Base-by-base conservation (phyloP, 1,139 yeast species). In the Wickerhamomyces sp. region DNA sequence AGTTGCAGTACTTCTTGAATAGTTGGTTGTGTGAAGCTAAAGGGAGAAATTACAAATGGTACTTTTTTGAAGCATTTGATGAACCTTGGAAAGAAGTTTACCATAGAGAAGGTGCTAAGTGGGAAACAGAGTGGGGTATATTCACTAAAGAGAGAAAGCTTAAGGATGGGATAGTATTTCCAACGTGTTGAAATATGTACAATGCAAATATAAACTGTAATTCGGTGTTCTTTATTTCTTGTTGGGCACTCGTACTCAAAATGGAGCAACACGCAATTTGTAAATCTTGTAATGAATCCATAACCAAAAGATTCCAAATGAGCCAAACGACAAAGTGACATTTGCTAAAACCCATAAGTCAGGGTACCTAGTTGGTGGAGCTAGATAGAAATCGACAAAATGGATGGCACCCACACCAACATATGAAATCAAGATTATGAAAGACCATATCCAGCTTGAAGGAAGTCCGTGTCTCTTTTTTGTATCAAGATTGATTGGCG, bases 301-400 rank as follows among this genome's bases (percentile, higher is more conserved):
- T 21, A 87, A 45, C 80, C 91, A 89, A 51, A 85, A 85, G 33
- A 84, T 52, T 0, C 65, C 59, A 52, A 89, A 91, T 38, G 89
- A 85, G 0, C 73, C 82, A 56, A 87, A 87, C 1, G 93, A 80
- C 8, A 88, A 56, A 0, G 78, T 54, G 26, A 84, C 78, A 52
- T 91, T 91, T 13, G 77, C 70, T 23, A 89, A 70, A 0, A 85
- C 85, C 89, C 93, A 87, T 14, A 91, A 51, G 57, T 93, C 97
- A 4, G 97, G 96, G 45, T 76, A 79, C 28, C 58, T 55, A 2
- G 50, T 40, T 1, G 93, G 91, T 3, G 93, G 79, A 3, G 44
- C 52, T 7, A 70, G 45, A 19, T 58, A 49, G 31, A 58, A 55
- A 43, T 88, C 96, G 10, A 75, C 54, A 0, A 68, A 38, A 48